These are phyloP conservation scores for Herpetospermum pedunculosum DNA, from an alignment of 306 rosid genomes.

Conservation along the genomic window DNA sequence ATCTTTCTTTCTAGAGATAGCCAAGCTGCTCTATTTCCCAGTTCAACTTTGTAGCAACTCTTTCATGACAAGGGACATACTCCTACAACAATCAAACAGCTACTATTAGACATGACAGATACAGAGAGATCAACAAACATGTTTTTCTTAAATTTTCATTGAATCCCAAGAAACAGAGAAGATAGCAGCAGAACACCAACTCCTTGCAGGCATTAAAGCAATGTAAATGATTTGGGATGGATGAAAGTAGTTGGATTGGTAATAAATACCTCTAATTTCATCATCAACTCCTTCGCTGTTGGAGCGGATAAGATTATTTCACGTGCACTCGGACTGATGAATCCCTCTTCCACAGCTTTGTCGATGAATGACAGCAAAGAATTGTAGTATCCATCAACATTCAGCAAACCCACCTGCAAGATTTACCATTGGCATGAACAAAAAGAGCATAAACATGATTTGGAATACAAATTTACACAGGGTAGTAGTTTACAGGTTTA, in stretches of 20 bases:
- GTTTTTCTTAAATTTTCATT: not conserved
- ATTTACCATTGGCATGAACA: not conserved
- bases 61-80: constrained; percentile 55
- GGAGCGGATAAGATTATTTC: constrained; percentile 65
- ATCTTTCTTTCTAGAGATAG: constrained; percentile 28
- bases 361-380: constrained; percentile 54
- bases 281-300: constrained; percentile 52
- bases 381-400: constrained; percentile 72
- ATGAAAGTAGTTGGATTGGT: not conserved
- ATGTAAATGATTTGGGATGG: not conserved
- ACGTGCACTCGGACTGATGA: constrained; percentile 53
- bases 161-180: constrained; percentile 3
- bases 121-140: not conserved
- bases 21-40: constrained; percentile 59
- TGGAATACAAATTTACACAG: constrained; percentile 1
- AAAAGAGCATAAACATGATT: not conserved
- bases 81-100: constrained; percentile 31
- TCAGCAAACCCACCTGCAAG: constrained; percentile 56
- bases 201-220: not conserved
- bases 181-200: not conserved
- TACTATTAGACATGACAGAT: not conserved
- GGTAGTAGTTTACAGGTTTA: constrained; percentile 39
- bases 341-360: constrained; percentile 74
- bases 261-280: constrained; percentile 48
- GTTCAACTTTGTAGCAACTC: constrained; percentile 57